Evolutionary conservation across 202 grass and related monocot species (phyloP), one percentile per base, ranked within the genome.

Genomic region (Carex sylvatica): DNA sequence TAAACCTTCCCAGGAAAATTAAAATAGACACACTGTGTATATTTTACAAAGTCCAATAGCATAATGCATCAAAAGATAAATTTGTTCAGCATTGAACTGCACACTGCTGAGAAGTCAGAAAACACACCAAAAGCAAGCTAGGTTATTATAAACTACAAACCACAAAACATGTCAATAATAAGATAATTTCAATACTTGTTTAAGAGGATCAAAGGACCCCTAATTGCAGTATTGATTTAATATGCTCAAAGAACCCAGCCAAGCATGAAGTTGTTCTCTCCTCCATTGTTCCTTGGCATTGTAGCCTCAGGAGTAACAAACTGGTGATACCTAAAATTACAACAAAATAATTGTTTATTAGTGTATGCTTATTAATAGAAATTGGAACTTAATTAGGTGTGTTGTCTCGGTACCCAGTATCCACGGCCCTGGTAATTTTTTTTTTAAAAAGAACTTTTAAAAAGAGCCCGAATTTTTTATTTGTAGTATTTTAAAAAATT

Each of bases 241-340:
- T 24, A 72, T 2, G n/a, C 13, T 98, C 80, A 95, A 51, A 94
- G 92, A 86, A 92, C 89, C 96, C 96, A 99, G 15, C 87, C 96
- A 31, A 93, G 80, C 92, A 99, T 99, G 83, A 95, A 95, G 78
- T 90, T 92, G 76, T 88, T 95, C 80, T 93, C 91, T 54, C 51
- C 85, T 49, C 72, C 83, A 22, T 65, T 73, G 83, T 85, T 90
- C 62, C 89, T 90, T 62, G 82, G 70, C 73, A 92, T 86, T 65
- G 73, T 78, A 24, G 83, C 83, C 54, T 95, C 96, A 54, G 88
- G 42, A 51, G 87, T 81, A 65, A 83, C 78, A 86, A 99, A 93
- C 65, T 93, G 96, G 9, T 93, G 88, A 81, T 92, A 95, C 87
- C 96, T 99, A 55, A 54, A 65, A 63, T 65, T 61, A 11, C 24